phyloP scores from a whole-genome alignment of 345 rosid species.

The Boechera divaricarpa region DNA sequence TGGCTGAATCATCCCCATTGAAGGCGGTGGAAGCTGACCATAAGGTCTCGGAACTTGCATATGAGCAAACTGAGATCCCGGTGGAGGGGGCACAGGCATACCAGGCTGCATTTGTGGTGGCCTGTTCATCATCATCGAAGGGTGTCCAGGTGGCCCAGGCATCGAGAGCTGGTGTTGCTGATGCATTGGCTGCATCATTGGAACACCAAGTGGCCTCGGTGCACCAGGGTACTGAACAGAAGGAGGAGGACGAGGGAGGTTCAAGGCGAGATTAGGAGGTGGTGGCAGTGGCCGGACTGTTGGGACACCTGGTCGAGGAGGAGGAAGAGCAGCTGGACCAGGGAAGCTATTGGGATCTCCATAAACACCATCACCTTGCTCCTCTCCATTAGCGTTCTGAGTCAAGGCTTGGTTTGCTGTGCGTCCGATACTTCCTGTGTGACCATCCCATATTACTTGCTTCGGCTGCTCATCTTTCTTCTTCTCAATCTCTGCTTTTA shows the following conservation, averaged over 20 bases:
- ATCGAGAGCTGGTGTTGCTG: background rate
- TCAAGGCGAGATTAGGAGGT: background rate
- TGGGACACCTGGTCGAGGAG: slow-evolving; percentile 2
- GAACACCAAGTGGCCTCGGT: background rate
- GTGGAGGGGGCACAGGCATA: background rate
- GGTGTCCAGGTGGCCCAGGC: background rate
- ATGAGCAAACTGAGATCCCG: background rate
- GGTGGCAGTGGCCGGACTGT: background rate
- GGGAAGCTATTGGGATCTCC: slow-evolving; percentile 1
- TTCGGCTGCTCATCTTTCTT: background rate
- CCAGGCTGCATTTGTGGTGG: background rate
- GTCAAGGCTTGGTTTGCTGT: slow-evolving; percentile 1
- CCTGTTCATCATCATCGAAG: background rate
- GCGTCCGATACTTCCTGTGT: background rate
- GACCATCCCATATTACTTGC: background rate
- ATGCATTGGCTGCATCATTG: slow-evolving; percentile 2
- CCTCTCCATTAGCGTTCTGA: slow-evolving; percentile 1
- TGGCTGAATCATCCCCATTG: background rate
- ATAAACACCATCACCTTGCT: background rate
- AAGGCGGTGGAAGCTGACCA: background rate
- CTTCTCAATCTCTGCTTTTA: background rate
- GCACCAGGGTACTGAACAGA: background rate
- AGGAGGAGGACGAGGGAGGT: slow-evolving; percentile 2
- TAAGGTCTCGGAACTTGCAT: background rate
- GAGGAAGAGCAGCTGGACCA: slow-evolving; percentile 2